phyloP scores from a whole-genome alignment of 768 basidiomycete genomes.

The Lactarius evosmus region DNA sequence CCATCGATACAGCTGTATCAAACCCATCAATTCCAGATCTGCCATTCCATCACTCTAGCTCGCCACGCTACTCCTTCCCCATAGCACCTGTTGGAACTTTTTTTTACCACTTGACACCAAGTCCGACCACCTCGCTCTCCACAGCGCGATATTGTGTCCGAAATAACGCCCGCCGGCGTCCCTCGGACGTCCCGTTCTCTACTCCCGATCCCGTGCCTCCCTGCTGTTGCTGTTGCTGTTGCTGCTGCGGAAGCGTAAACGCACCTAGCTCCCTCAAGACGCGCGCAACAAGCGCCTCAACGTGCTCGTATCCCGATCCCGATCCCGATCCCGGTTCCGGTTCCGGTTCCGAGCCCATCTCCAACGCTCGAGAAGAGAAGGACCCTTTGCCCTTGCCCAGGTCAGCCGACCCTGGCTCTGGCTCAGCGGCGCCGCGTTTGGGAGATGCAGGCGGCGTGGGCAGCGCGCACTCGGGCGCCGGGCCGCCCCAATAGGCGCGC shows the following conservation, averaged over 20 bases:
- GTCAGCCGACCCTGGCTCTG: not conserved
- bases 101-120: constrained; percentile 28
- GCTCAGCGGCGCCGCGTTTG: constrained; percentile 1
- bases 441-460: constrained; percentile 49
- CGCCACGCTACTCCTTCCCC: not conserved
- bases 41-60: not conserved
- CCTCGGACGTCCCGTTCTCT: constrained; percentile 43
- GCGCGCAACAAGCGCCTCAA: constrained; percentile 40
- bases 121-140: constrained; percentile 75
- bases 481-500: constrained; percentile 68
- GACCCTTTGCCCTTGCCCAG: not conserved
- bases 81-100: not conserved
- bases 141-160: constrained; percentile 84
- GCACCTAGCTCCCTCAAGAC: constrained; percentile 44
- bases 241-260: constrained; percentile 17
- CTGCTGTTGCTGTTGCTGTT: constrained; percentile 3
- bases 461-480: constrained; percentile 28
- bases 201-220: not conserved
- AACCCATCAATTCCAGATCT: not conserved
- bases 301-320: constrained; percentile 15
- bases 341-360: not conserved
- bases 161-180: constrained; percentile 48
- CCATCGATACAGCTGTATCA: not conserved
- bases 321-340: not conserved
- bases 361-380: not conserved